Base-by-base conservation (phyloP, 2,329 filamentous ascomycete genomes). In the Didymella keratinophila region DNA sequence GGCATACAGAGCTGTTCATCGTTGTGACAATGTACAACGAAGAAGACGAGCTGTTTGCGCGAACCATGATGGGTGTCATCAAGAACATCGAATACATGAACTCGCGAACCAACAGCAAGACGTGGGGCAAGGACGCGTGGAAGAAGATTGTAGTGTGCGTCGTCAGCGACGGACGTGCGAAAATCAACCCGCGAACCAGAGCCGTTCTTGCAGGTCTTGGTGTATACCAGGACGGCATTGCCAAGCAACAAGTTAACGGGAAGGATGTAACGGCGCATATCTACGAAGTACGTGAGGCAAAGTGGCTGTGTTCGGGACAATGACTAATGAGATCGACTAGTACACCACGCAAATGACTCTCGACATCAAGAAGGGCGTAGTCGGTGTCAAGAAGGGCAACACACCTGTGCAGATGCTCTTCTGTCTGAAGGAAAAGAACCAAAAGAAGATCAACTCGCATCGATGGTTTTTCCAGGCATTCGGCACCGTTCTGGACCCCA, bases 381-480 rank as follows among this genome's bases (percentile, higher is more conserved):
- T 98, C 9, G 85, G 89, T 46, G 83, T 98, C 48, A 91, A 95
- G 62, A 92, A 93, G 72, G 90, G 84, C 6, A 86, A 90, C 60
- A 93, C 95, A 62, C 94, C 95, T 0, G 91, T 99, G 2, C 95
- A 99, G 80, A 90, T 99, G 82, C 86, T 99, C 4, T 99, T 99
- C 82, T 99, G 95, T 77, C 79, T 99, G 61, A 99, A 99, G 82
- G 95, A 99, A 76, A 98, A 97, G 86, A 99, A 99, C 76, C 93
- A 97, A 81, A 99, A 99, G 83, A 99, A 99, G 84, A 99, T 99
- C 86, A 99, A 99, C 76, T 98, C 95, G 0, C 95, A 99, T 77
- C 85, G 95, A 76, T 99, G 95, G 95, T 98, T 99, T 81, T 99
- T 99, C 84, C 90, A 96, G 68, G 95, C 94, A 0, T 99, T 99